Base-by-base conservation (phyloP, 2,329 filamentous ascomycete genomes). In the Oidium heveae region DNA sequence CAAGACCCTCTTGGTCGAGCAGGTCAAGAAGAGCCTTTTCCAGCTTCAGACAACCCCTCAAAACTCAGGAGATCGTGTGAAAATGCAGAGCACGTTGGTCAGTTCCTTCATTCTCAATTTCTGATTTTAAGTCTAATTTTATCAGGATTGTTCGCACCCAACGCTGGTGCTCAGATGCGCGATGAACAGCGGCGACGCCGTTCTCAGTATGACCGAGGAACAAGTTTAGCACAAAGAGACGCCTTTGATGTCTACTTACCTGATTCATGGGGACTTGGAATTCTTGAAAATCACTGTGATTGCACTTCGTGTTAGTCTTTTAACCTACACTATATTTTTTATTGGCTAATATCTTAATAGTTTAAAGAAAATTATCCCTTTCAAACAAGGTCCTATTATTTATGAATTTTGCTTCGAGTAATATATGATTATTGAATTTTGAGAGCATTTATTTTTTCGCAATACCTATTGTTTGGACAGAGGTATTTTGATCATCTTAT, bases 61-160 rank as follows among this genome's bases (percentile, higher is more conserved):
- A 94, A 94, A 70, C 82, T 91, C 73, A 83, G 86, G 68, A 77
- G 87, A 57, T 91, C 84, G 60, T 82, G 84, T 57, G 84, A 93
- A 65, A 93, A 91, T 65, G 86, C 86, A 1, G 82, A 86, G 64
- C 80, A 86, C 63, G 79, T 89, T 60, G 87, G 87, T 79, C 65
- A 66, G 80, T 73, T 54, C 55, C 44, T 32, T 33, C n/a, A 36
- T 12, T 53, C 43, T 33, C n/a, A 16, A 13, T 54, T 33, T 53
- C 55, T 36, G 12, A 2, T 6, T 6, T 20, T 8, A 2, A 46
- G 2, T 37, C 13, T 54, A 36, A 54, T 20, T 33, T 33, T n/a
- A 47, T 13, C 46, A 85, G 82, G 82, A 0, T 74, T 94, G 0
- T 94, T 87, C 66, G 85, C 86, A 2, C 86, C 86, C 5, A 82